Evolutionary conservation across 768 basidiomycete genomes (phyloP), one percentile per base, ranked within the genome.

Genomic region (Polyporus arcularius): DNA sequence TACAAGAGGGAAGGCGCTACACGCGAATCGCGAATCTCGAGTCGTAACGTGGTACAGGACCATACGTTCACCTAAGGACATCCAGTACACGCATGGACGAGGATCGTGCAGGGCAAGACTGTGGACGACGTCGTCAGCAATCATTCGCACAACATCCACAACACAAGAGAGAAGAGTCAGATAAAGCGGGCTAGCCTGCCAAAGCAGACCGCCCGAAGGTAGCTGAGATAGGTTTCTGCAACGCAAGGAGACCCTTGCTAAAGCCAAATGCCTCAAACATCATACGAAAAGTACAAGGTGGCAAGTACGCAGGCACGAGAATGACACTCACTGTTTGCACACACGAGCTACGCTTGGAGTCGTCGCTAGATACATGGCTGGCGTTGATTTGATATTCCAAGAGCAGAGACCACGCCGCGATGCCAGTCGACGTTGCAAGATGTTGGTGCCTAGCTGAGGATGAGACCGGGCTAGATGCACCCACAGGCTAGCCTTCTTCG

Each of bases 261-360:
- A 90, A 90, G 89, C 89, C 89, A 91, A 90, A 90, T 91, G 89
- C 89, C 89, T 91, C 89, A 89, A 88, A 87, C 89, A 91, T 91
- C 89, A 87, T 85, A 64, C 60, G 50, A 30, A 35, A 15, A 35
- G 35, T 35, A 35, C 35, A 35, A 35, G 35, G 6, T 11, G 35
- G 11, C 35, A 35, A 2, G 35, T 35, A 35, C 11, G n/a, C 8
- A 16, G n/a, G 7, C 26, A 41, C 43, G 41, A 31, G 26, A 51
- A 16, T 35, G 15, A 21, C n/a, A 53, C 40, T 53, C 38, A 49
- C 48, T 26, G 43, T 14, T 26, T 9, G 9, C 2, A 31, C 35
- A 6, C 6, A 11, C 35, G 35, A 35, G 1, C 35, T 6, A 3
- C 35, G 35, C 35, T 6, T 11, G 35, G 21, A 26, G 21, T 26